These are phyloP conservation scores for Penicillium bovifimosum DNA, from an alignment of 495 filamentous ascomycete genomes.

Conservation along the genomic window DNA sequence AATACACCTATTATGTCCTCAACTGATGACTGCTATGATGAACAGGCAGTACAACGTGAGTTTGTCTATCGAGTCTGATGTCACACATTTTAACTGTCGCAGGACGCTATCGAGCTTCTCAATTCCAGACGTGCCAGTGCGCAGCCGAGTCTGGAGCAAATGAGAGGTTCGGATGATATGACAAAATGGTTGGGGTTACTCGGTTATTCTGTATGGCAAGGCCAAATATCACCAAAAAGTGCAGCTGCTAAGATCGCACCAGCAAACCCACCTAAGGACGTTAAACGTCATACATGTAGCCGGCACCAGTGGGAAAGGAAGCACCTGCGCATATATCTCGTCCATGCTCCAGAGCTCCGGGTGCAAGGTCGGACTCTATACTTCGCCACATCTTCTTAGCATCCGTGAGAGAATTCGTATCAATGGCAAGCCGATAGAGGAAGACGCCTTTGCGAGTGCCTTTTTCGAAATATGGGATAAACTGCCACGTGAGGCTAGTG, in stretches of 20 bases:
- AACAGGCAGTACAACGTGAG: background rate
- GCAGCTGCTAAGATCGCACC: background rate
- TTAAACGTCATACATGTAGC: constrained; percentile 70
- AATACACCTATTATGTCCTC: background rate
- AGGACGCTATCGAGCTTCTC: background rate
- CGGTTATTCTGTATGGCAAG: background rate
- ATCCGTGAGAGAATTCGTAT: background rate
- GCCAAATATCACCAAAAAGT: background rate
- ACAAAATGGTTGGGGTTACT: background rate
- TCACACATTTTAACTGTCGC: background rate
- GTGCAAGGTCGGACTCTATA: constrained; percentile 66
- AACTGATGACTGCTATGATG: background rate
- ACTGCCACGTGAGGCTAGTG: constrained; percentile 1
- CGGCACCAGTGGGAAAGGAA: constrained; percentile 80
- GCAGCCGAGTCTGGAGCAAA: background rate
- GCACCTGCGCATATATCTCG: constrained; percentile 28
- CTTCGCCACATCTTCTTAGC: constrained; percentile 59
- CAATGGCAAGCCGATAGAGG: background rate
- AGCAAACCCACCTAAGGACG: background rate
- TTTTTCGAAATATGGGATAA: constrained; percentile 6
- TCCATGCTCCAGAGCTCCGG: constrained; percentile 40
- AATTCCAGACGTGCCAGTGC: background rate
- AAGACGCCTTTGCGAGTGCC: constrained; percentile 1
- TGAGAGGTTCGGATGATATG: background rate
- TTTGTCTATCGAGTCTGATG: background rate